phyloP scores from a whole-genome alignment of 306 rosid species.

The Begonia fuchsioides region DNA sequence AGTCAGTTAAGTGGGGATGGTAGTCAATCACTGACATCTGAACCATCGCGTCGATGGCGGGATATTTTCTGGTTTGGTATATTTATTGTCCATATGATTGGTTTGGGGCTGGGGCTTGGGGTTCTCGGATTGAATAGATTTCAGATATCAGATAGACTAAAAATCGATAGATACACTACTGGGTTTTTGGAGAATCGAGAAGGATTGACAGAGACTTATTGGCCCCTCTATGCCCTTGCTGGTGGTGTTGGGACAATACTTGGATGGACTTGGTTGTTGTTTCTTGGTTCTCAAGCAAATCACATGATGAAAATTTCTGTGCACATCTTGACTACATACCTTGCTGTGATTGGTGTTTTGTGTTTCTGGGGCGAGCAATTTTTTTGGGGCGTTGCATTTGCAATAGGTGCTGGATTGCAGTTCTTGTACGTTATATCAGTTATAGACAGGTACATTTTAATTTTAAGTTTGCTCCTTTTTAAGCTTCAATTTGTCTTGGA shows the following conservation, averaged over 20 bases:
- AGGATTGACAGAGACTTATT: slow-evolving; percentile 67
- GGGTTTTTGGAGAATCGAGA: slow-evolving; percentile 37
- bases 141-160: slow-evolving; percentile 55
- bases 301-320: slow-evolving; percentile 85
- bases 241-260: slow-evolving; percentile 67
- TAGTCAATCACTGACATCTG: slow-evolving; percentile 35
- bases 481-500: too few relatives aligned
- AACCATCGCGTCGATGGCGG: slow-evolving; percentile 58
- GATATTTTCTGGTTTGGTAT: slow-evolving; percentile 79
- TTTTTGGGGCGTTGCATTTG: slow-evolving; percentile 87
- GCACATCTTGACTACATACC: slow-evolving; percentile 87
- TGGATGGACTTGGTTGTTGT: slow-evolving; percentile 76
- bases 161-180: slow-evolving; percentile 57
- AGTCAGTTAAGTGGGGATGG: slow-evolving; percentile 31
- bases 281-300: slow-evolving; percentile 56
- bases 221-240: slow-evolving; percentile 80
- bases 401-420: slow-evolving; percentile 66
- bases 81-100: slow-evolving; percentile 57
- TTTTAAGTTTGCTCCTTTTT: too few relatives aligned
- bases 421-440: slow-evolving; percentile 80
- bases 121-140: slow-evolving; percentile 76
- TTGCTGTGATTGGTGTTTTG: slow-evolving; percentile 86
- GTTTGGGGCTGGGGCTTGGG: slow-evolving; percentile 44
- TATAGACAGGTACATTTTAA: slow-evolving; percentile 49
- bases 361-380: slow-evolving; percentile 77